These are phyloP conservation scores for Trichoderma semiorbis DNA, from an alignment of 2,329 filamentous ascomycete species.

Conservation along the genomic window DNA sequence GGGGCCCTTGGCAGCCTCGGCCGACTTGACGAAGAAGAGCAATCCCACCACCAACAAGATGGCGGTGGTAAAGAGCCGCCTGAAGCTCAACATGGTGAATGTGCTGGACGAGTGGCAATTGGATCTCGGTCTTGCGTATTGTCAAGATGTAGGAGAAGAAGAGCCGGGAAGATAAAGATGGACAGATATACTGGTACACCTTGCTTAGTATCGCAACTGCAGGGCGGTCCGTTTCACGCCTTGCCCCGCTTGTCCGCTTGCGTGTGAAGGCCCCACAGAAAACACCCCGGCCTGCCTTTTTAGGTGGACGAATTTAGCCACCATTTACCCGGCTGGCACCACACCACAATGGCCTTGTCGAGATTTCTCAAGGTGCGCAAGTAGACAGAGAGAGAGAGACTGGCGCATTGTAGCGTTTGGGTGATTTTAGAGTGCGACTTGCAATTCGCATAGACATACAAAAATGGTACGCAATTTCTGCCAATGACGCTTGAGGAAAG, in stretches of 20 bases:
- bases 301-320: not conserved
- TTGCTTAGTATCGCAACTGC: not conserved
- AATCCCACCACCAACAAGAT: conserved; percentile 73
- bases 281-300: not conserved
- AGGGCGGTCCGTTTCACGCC: conserved; percentile 19
- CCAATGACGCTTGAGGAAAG: accelerated
- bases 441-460: not conserved
- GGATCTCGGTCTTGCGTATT: not conserved
- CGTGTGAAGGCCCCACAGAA: not conserved
- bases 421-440: not conserved
- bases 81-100: conserved; percentile 68
- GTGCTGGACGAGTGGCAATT: conserved; percentile 15
- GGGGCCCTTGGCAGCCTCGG: conserved; percentile 75
- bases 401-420: not conserved
- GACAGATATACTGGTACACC: conserved; percentile 22
- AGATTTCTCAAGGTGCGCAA: not conserved
- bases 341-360: not conserved
- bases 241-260: conserved; percentile 21
- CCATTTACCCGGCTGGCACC: not conserved
- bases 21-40: conserved; percentile 71
- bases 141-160: not conserved
- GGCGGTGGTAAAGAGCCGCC: conserved; percentile 66
- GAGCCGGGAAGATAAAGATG: not conserved
- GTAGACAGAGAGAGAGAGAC: not conserved
- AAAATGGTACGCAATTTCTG: not conserved